phyloP scores from a whole-genome alignment of 352 stramenopile genomes.

The Phytophthora vignae region DNA sequence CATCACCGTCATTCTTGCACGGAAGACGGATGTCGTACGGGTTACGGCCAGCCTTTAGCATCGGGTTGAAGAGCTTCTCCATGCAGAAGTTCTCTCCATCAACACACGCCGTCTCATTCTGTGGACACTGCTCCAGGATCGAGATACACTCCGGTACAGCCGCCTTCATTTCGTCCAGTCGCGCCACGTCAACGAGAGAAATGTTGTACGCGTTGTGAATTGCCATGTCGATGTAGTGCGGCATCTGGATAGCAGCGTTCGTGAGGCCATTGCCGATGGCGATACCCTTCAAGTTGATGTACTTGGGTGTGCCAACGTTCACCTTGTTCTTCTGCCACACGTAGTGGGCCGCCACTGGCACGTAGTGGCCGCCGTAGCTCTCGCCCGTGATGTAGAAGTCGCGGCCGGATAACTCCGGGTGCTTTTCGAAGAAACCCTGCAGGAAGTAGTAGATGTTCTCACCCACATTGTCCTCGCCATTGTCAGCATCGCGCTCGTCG shows the following conservation, averaged over 20 bases:
- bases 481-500: constrained; percentile 40
- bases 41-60: constrained; percentile 44
- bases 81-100: constrained; percentile 60
- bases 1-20: constrained; percentile 35
- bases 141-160: constrained; percentile 31
- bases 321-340: constrained; percentile 61
- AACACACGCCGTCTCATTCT: constrained; percentile 42
- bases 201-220: constrained; percentile 74
- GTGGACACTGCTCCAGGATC: constrained; percentile 41
- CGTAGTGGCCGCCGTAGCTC: constrained; percentile 76
- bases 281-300: constrained; percentile 57
- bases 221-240: constrained; percentile 53
- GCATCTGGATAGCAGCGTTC: constrained; percentile 50
- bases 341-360: constrained; percentile 58
- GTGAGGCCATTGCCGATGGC: constrained; percentile 63
- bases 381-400: constrained; percentile 75
- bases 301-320: constrained; percentile 16
- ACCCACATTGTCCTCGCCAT: constrained; percentile 55
- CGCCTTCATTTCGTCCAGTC: constrained; percentile 47
- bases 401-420: constrained; percentile 58
- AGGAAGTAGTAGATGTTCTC: constrained; percentile 77
- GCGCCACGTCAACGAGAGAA: constrained; percentile 45
- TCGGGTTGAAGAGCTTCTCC: constrained; percentile 55
- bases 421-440: constrained; percentile 67
- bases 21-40: constrained; percentile 58